A percentile compares a stretch with the other conserved stretches of the same genome.
Conservation (phyloP, 2,329 filamentous ascomycete species). For the Epichloe glyceriae region DNA sequence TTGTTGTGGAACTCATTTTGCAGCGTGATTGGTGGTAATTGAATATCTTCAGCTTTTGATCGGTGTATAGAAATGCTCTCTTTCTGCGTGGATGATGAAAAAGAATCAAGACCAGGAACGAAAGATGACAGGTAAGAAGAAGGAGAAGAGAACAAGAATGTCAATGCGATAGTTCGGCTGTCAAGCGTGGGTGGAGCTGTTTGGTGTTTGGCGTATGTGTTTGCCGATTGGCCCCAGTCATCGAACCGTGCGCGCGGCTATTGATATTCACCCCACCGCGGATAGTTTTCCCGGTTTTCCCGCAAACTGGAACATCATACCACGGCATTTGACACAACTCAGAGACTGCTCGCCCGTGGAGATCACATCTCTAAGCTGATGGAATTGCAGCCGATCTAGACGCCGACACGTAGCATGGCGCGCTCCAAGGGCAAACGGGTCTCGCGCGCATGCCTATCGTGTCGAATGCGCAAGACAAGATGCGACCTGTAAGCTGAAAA, state of each 20-base stretch:
- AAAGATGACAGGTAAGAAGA: background rate
- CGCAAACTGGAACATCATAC: background rate
- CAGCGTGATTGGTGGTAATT: no score
- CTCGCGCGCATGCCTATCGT: slow-evolving; percentile 19
- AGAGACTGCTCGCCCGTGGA: slow-evolving; percentile 4
- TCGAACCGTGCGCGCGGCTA: slow-evolving; percentile 3
- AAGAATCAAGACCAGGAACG: no score
- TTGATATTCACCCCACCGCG: slow-evolving; percentile 3
- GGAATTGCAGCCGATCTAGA: slow-evolving; percentile 8
- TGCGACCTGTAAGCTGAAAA: slow-evolving; percentile 18
- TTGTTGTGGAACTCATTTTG: background rate
- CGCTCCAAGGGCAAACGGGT: slow-evolving; percentile 16
- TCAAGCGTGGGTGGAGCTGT: background rate
- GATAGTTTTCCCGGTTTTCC: slow-evolving; percentile 2
- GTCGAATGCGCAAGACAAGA: slow-evolving; percentile 19
- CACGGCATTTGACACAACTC: slow-evolving; percentile 7
- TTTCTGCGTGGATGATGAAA: no score
- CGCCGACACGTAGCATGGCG: slow-evolving; percentile 9
- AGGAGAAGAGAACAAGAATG: background rate
- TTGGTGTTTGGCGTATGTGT: background rate
- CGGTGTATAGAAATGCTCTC: no score
- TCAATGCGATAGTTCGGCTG: background rate
- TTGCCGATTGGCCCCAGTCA: background rate
- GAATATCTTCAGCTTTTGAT: no score
- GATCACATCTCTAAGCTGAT: slow-evolving; percentile 5